Conservation (phyloP, 306 rosid genomes). For the Fragaria vesca region DNA sequence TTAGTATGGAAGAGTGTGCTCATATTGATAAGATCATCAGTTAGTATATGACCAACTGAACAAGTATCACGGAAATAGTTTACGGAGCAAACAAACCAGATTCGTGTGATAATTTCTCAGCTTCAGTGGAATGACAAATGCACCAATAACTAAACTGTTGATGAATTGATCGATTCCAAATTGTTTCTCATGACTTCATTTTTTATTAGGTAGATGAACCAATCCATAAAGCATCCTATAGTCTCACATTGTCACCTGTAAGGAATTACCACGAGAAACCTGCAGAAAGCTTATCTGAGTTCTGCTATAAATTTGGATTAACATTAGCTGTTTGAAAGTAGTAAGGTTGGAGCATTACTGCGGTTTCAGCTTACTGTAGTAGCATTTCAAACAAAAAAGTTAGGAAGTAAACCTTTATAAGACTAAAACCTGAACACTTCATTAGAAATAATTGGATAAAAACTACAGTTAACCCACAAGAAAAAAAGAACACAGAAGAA, state of each 20-base stretch:
- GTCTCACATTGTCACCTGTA: not conserved
- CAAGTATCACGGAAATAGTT: too few species aligned
- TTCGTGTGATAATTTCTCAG: not conserved
- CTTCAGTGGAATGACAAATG: too few species aligned
- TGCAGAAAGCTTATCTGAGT: not conserved
- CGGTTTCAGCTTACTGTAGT: not conserved
- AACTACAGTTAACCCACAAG: not conserved
- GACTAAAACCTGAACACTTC: conserved; percentile 1
- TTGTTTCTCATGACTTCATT: not conserved
- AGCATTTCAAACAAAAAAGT: not conserved
- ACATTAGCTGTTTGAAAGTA: not conserved
- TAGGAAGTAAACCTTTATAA: not conserved
- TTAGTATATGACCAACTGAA: too few species aligned
- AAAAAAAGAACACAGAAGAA: not conserved
- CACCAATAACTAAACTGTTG: too few species aligned
- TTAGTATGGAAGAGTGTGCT: too few species aligned
- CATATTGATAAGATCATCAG: too few species aligned
- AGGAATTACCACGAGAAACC: not conserved
- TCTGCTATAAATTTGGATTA: too few species aligned
- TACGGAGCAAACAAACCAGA: not conserved
- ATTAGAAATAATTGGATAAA: not conserved
- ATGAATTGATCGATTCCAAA: not conserved
- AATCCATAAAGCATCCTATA: not conserved
- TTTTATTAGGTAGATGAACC: not conserved
- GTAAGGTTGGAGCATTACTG: not conserved